Percentiles rank a stretch among this genome's conserved stretches.
phyloP scores from a whole-genome alignment of 2,329 filamentous ascomycete species.

The Colletotrichum musicola region DNA sequence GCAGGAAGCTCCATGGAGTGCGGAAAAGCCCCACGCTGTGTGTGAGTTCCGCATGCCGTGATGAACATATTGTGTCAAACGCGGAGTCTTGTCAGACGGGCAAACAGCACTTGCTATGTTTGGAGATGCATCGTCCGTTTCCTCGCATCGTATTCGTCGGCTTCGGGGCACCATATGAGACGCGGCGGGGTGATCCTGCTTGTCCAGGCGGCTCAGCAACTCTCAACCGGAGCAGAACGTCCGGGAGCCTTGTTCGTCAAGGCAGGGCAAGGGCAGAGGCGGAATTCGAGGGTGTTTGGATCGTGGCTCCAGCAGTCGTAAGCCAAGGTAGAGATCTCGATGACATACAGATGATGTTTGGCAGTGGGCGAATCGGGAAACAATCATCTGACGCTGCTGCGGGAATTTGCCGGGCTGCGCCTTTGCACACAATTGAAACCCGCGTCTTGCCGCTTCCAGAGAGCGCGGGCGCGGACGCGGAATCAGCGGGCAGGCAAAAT shows the following conservation, averaged over 20 bases:
- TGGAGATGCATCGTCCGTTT: conserved; percentile 29
- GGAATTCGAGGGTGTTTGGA: not conserved
- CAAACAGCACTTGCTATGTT: conserved; percentile 23
- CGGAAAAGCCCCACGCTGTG: not conserved
- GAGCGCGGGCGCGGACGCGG: conserved; percentile 21
- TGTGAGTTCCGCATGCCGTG: conserved; percentile 28
- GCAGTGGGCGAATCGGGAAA: conserved; percentile 33
- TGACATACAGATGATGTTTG: conserved; percentile 29
- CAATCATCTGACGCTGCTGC: conserved; percentile 27
- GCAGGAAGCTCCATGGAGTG: conserved; percentile 7
- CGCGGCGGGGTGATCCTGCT: conserved; percentile 1
- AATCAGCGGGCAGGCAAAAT: conserved; percentile 7
- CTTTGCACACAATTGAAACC: conserved; percentile 31
- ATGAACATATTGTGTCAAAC: conserved; percentile 30
- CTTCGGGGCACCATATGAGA: conserved; percentile 30
- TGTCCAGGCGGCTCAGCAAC: conserved; percentile 15
- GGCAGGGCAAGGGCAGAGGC: not conserved
- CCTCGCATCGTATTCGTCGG: conserved; percentile 35
- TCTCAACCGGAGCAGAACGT: conserved; percentile 31
- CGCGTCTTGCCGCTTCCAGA: conserved; percentile 36
- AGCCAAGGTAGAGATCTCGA: conserved; percentile 34
- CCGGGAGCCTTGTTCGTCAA: conserved; percentile 5
- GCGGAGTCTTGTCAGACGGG: not conserved
- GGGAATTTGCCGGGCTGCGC: conserved; percentile 34
- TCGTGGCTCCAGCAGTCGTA: conserved; percentile 16